Evolutionary conservation across 192 early-diverging fungal species (phyloP), one percentile per base, ranked within the genome.

Genomic region (Podila minutissima): DNA sequence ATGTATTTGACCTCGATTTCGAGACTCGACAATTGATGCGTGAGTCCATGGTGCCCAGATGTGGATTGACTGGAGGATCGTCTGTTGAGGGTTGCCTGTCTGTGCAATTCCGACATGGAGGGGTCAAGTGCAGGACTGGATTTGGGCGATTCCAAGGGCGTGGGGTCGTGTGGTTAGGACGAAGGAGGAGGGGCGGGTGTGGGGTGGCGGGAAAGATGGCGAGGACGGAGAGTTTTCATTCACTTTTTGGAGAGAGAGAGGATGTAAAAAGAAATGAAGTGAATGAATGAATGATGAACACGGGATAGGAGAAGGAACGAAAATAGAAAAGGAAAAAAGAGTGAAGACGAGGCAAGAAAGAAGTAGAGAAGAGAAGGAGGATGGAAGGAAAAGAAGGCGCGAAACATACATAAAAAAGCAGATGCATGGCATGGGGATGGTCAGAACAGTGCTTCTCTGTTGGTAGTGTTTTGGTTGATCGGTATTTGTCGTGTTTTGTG

Each of bases 1-100:
- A 59, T 24, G 29, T 62, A 70, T 29, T 70, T 49, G 46, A 33
- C 22, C 32, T 55, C 67, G 22, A 60, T 69, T n/a, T 69, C 53
- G 37, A 49, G 12, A 22, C 59, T 59, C 3, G 59, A 49, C 41
- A 63, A 24, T 55, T 55, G 53, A 55, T 5, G 53, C 24, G 53
- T 11, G n/a, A 55, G 24, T 11, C n/a, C 53, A n/a, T 55, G 53
- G 20, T 26, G 53, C 53, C n/a, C n/a, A 55, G 20, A n/a, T 24
- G 66, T 26, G 5, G 62, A 50, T 20, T 60, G 66, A 38, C 63
- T 59, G 41, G 66, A 67, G 41, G 60, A 32, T 29, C 49, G 48
- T 53, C 74, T 62, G 48, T 66, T 69, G 26, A 75, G 74, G 19
- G 59, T 22, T 15, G 66, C 35, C 24, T 55, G 53, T 55, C 53